A percentile compares a stretch with the other conserved stretches of the same genome.
These are phyloP conservation scores for Carex arenaria DNA, from an alignment of 202 grass and related monocot genomes.

Conservation along the genomic window DNA sequence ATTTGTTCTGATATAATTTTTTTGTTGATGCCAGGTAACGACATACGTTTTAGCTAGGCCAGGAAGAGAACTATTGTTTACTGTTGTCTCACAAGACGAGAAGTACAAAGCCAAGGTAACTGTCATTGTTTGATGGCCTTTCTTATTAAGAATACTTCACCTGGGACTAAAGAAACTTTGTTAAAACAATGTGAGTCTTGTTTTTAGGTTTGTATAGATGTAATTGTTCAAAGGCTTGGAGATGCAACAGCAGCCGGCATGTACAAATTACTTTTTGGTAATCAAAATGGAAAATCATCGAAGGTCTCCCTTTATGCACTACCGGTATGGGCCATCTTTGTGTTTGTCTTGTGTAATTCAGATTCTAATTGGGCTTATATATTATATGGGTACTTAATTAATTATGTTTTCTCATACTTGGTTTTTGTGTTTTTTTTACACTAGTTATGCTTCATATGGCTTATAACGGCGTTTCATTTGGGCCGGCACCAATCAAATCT, in stretches of 20 bases:
- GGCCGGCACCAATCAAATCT: slow-evolving; percentile 65
- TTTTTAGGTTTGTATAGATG: slow-evolving; percentile 84
- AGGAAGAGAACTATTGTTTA: slow-evolving; percentile 87
- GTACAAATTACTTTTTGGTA: slow-evolving; percentile 64
- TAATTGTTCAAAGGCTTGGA: slow-evolving; percentile 88
- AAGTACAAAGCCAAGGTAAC: slow-evolving; percentile 97
- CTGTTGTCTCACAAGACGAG: slow-evolving; percentile 89
- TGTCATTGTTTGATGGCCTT: not conserved
- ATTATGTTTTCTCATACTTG: slow-evolving; percentile 13
- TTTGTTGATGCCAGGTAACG: slow-evolving; percentile 40
- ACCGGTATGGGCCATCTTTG: slow-evolving; percentile 43
- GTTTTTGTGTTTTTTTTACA: slow-evolving; percentile 18
- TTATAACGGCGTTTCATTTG: slow-evolving; percentile 73
- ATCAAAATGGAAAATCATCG: slow-evolving; percentile 48
- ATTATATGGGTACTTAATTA: slow-evolving; percentile 13
- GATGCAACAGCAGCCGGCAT: slow-evolving; percentile 83
- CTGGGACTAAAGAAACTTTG: not conserved
- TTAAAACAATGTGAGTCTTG: not conserved
- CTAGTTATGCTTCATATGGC: slow-evolving; percentile 83
- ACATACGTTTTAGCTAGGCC: slow-evolving; percentile 95
- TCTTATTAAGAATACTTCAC: slow-evolving; percentile 7
- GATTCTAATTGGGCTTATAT: not conserved
- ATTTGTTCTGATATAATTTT: not conserved
- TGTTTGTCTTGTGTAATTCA: not conserved
- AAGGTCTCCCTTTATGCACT: slow-evolving; percentile 71